Evolutionary conservation across 768 basidiomycete species (phyloP).

Genomic region (Mycena maculata): DNA sequence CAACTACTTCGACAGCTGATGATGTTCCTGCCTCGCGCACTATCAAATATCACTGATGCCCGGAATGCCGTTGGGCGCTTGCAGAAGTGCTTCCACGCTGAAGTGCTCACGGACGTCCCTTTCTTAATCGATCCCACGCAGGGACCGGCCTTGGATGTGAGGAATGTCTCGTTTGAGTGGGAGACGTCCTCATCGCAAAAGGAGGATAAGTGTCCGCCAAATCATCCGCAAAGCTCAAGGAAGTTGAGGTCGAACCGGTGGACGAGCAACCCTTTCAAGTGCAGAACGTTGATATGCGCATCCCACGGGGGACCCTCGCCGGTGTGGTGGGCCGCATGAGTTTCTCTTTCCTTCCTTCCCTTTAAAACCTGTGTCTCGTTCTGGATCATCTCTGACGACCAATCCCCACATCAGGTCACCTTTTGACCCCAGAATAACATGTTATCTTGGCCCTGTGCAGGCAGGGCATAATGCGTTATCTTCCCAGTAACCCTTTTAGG

Average conservation of each 20-base stretch:
- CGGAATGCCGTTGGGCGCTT: constrained; percentile 69
- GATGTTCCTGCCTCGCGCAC: constrained; percentile 71
- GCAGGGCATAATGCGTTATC: no score
- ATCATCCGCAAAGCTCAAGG: constrained; percentile 28
- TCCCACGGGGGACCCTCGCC: constrained; percentile 68
- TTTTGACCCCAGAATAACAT: no score
- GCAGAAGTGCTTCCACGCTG: constrained; percentile 64
- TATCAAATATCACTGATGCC: constrained; percentile 74
- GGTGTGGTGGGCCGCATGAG: constrained; percentile 78
- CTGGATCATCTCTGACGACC: no score
- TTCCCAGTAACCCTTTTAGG: no score
- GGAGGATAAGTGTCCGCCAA: background rate
- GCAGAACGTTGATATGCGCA: constrained; percentile 58
- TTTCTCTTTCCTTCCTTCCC: no score
- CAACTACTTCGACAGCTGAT: constrained; percentile 77
- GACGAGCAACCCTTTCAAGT: constrained; percentile 60
- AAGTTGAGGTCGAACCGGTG: constrained; percentile 24
- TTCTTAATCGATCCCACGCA: constrained; percentile 58
- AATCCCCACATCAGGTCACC: no score
- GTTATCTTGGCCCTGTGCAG: no score
- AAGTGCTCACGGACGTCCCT: constrained; percentile 55
- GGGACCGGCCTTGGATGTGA: constrained; percentile 60
- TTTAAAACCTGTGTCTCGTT: no score
- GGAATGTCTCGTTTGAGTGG: constrained; percentile 75
- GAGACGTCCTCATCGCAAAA: constrained; percentile 45